Conservation (phyloP, 2,329 filamentous ascomycete genomes). For the Chalaropsis thielavioides region DNA sequence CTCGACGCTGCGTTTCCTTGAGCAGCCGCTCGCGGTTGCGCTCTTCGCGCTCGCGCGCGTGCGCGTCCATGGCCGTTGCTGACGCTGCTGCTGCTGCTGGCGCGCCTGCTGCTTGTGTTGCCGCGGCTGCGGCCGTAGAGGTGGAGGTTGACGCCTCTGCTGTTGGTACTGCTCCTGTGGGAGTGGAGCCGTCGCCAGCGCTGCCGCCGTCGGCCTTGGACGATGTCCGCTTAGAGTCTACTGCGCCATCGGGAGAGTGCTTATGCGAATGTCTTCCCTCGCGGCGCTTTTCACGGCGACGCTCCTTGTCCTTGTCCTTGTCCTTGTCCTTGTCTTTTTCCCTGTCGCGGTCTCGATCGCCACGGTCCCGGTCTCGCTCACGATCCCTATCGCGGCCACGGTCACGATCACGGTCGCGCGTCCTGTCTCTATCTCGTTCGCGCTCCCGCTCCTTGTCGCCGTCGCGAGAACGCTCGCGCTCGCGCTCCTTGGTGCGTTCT, state of each 20-base stretch:
- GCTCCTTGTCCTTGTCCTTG: conserved; percentile 25
- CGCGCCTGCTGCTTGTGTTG: too few relatives aligned
- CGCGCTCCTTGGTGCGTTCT: conserved; percentile 26
- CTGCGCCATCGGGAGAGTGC: conserved; percentile 19
- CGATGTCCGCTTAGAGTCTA: not conserved
- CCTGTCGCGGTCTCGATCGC: conserved; percentile 21
- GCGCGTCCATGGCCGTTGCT: conserved; percentile 35
- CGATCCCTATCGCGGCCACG: conserved; percentile 25
- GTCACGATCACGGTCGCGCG: conserved; percentile 19
- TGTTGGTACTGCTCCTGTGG: not conserved
- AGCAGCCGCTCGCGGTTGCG: conserved; percentile 50
- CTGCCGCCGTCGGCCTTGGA: not conserved
- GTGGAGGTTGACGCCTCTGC: not conserved
- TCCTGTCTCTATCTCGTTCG: conserved; percentile 24
- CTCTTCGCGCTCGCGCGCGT: conserved; percentile 55
- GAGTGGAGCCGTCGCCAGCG: not conserved
- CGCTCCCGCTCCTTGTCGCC: conserved; percentile 19
- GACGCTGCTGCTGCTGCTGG: conserved; percentile 26
- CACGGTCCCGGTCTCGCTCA: conserved; percentile 25
- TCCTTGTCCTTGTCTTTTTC: conserved; percentile 28
- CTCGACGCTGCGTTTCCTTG: conserved; percentile 53
- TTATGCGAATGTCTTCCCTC: conserved; percentile 29
- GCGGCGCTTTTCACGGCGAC: conserved; percentile 23
- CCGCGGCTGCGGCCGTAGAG: conserved; percentile 18
- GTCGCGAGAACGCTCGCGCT: conserved; percentile 29